Base-by-base conservation (phyloP, 306 rosid genomes). In the cucumber (Cucumis sativus) region DNA sequence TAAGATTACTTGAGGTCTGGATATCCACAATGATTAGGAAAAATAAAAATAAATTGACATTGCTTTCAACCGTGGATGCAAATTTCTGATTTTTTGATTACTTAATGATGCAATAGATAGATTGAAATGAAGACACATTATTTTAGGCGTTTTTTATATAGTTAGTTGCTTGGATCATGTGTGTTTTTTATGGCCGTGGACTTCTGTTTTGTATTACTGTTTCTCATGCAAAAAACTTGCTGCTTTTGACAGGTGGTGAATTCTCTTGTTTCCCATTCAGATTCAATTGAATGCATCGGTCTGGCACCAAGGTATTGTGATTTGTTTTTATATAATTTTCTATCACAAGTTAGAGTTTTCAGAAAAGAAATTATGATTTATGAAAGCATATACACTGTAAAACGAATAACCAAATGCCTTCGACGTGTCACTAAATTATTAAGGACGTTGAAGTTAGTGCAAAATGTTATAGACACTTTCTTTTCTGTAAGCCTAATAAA, bases 231-330 rank as follows among this genome's bases (percentile, higher is more conserved):
- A 55, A 25, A 72, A 28, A 47, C 55, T 72, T 64, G 6, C 70
- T 83, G 6, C 82, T 65, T 40, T 76, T 59, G 78, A 83, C 87
- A 95, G 99, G 99, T 95, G 76, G 88, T 92, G 35, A 89, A 78
- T 82, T 76, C 93, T 25, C 83, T 87, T 80, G 60, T 81, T 82
- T 80, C 97, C 79, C 97, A 86, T 81, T 75, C 88, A 12, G 96
- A 87, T 79, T 92, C 99, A 58, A 83, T 92, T 0, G 99, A 95
- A 79, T 89, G 97, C 83, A 84, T 91, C 60, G 93, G 79, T 62
- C 83, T 95, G 65, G 81, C 93, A 8, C 88, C 89, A 74, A 90
- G 98, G 97, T 91, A 83, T 56, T 55, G 54, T 5, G 55, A 40
- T 67, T 67, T 65, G 7, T 35, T 35, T 33, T 33, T 15, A 35